A percentile compares a stretch with the other conserved stretches of the same genome.
These are phyloP conservation scores for Beta vulgaris DNA, from an alignment of 148 eudicot species.

Conservation along the genomic window DNA sequence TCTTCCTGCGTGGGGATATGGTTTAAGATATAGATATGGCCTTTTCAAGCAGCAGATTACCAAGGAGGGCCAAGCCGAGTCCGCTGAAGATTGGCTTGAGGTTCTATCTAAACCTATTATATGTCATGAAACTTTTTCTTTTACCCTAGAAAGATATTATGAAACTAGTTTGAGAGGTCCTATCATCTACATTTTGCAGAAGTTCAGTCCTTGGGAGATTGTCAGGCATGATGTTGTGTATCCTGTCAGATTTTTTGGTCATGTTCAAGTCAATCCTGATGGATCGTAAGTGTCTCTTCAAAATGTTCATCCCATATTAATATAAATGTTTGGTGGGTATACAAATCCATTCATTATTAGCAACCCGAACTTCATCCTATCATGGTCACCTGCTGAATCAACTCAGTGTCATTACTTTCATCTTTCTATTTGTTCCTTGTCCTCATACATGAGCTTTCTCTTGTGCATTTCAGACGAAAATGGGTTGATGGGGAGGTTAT, in stretches of 20 bases:
- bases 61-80: slow-evolving; percentile 82
- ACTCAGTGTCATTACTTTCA: neutral
- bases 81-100: slow-evolving; percentile 97
- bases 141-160: neutral
- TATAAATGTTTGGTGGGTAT: neutral
- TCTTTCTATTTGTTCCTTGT: neutral
- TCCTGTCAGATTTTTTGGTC: slow-evolving; percentile 92
- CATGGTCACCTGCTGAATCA: neutral
- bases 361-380: neutral
- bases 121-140: neutral
- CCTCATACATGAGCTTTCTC: slow-evolving; percentile 3
- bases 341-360: neutral
- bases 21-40: slow-evolving; percentile 92
- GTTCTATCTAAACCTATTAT: slow-evolving; percentile 33
- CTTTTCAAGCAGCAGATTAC: slow-evolving; percentile 89
- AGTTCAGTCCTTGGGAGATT: slow-evolving; percentile 98
- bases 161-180: neutral
- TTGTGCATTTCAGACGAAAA: slow-evolving; percentile 55
- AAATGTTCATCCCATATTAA: neutral
- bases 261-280: slow-evolving; percentile 67
- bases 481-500: slow-evolving; percentile 92
- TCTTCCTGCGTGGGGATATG: slow-evolving; percentile 99
- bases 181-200: slow-evolving; percentile 48
- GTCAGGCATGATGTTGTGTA: slow-evolving; percentile 88
- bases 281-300: slow-evolving; percentile 68